These are phyloP conservation scores for Biancaea sappan DNA, from an alignment of 306 rosid species.

Conservation along the genomic window DNA sequence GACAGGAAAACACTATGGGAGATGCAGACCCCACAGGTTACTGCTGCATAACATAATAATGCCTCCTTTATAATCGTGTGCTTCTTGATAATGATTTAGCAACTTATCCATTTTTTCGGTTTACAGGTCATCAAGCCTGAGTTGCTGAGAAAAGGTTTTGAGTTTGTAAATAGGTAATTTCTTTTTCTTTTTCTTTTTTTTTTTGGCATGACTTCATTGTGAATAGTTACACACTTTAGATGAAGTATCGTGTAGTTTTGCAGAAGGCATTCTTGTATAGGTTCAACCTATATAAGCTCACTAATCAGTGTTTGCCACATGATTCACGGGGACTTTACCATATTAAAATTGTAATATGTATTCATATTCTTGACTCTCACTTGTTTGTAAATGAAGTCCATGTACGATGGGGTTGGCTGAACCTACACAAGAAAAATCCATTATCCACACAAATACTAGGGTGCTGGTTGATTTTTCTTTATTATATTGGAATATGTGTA, in stretches of 20 bases:
- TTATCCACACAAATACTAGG: background rate
- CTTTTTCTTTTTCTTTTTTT: conserved; percentile 22
- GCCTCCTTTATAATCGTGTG: conserved; percentile 23
- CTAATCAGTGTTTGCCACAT: background rate
- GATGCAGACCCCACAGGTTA: conserved; percentile 99
- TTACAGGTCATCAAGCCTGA: conserved; percentile 79
- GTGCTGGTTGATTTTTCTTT: background rate
- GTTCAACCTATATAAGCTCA: background rate
- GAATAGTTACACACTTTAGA: conserved; percentile 11
- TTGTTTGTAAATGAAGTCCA: too few species aligned
- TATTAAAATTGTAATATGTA: too few species aligned
- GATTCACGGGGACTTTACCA: background rate
- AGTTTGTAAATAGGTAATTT: conserved; percentile 83
- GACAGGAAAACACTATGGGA: conserved; percentile 92
- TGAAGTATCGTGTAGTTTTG: conserved; percentile 8
- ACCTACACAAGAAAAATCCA: too few species aligned
- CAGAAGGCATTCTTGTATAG: background rate
- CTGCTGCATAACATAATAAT: conserved; percentile 11
- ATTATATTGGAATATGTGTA: conserved; percentile 11
- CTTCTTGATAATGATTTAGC: conserved; percentile 3
- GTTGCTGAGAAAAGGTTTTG: conserved; percentile 88
- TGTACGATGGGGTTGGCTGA: background rate
- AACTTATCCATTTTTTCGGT: conserved; percentile 16
- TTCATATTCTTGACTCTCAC: too few species aligned
- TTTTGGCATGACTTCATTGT: conserved; percentile 17